Base-by-base conservation (phyloP, 2,329 filamentous ascomycete genomes). In the Aspergillus novoparasiticus region DNA sequence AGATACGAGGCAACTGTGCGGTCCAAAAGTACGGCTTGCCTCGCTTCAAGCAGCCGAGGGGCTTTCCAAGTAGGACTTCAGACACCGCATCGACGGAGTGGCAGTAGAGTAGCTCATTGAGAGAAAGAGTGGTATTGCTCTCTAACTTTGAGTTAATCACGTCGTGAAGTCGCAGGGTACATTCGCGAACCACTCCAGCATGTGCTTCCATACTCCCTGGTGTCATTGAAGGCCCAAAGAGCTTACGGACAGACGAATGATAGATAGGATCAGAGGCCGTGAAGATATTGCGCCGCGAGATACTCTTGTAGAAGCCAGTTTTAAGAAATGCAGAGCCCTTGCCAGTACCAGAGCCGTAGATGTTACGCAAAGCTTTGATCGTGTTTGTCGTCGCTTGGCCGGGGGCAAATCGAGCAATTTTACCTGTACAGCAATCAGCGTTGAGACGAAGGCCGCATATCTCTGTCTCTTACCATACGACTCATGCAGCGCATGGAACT, bases 21-120 rank as follows among this genome's bases (percentile, higher is more conserved):
- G 70, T 72, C 70, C 70, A 72, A 61, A 72, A 72, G 36, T 70
- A 68, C 12, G 70, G 69, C 50, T 65, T 65, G 30, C 69, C 69
- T 32, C 68, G 57, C 32, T 72, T 64, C 51, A 72, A 57, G 34
- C 70, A 72, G 3, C 69, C 69, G 14, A 72, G 61, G 1, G 70
- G 65, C 48, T 72, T 72, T 4, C 70, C 70, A 2, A 72, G 58
- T 0, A 72, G 65, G 4, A 72, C 68, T 34, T 72, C 70, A 1
- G 70, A 70, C 1, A 72, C 70, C 5, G 69, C 71, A 46, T 72
- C 70, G 2, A 72, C 69, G 2, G 70, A 64, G 48, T 71, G 70
- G 30, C 67, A 71, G 34, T 72, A 72, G 28, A 69, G 65, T 2
- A 72, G 60, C 14, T 69, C 65, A 45, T 72, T 72, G 53, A 72